Conservation (phyloP, 2,329 filamentous ascomycete species). For the Chaetomiaceae sp. region DNA sequence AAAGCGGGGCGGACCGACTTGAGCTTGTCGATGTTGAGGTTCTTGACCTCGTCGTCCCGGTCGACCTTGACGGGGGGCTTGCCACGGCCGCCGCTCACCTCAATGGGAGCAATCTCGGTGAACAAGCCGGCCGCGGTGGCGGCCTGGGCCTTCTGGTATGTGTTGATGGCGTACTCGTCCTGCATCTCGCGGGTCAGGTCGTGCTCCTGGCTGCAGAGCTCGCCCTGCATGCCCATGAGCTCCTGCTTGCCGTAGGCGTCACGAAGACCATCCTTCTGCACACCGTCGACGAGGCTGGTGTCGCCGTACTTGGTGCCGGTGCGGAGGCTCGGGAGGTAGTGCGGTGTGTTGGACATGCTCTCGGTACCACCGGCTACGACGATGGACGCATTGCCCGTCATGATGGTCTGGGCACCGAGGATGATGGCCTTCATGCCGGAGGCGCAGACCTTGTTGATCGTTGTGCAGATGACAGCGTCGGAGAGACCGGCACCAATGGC, state of each 20-base stretch:
- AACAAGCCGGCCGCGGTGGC: constrained; percentile 80
- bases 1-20: constrained; percentile 81
- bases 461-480: constrained; percentile 77
- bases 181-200: constrained; percentile 76
- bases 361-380: constrained; percentile 93
- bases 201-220: constrained; percentile 87
- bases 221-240: constrained; percentile 90
- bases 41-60: constrained; percentile 93
- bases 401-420: constrained; percentile 92
- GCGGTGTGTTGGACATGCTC: constrained; percentile 97
- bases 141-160: constrained; percentile 88
- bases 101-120: constrained; percentile 83
- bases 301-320: constrained; percentile 91
- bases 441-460: constrained; percentile 98
- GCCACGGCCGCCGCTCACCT: constrained; percentile 81
- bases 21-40: constrained; percentile 80
- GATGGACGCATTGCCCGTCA: constrained; percentile 88
- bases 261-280: constrained; percentile 90
- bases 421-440: constrained; percentile 92
- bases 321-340: constrained; percentile 87
- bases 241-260: constrained; percentile 90
- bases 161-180: constrained; percentile 92
- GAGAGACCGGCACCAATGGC: constrained; percentile 83
- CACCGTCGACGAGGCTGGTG: constrained; percentile 80
- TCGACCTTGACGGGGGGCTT: constrained; percentile 80